Base-by-base conservation (phyloP, 108 stramenopile species). In the Discostella stelligeroides region DNA sequence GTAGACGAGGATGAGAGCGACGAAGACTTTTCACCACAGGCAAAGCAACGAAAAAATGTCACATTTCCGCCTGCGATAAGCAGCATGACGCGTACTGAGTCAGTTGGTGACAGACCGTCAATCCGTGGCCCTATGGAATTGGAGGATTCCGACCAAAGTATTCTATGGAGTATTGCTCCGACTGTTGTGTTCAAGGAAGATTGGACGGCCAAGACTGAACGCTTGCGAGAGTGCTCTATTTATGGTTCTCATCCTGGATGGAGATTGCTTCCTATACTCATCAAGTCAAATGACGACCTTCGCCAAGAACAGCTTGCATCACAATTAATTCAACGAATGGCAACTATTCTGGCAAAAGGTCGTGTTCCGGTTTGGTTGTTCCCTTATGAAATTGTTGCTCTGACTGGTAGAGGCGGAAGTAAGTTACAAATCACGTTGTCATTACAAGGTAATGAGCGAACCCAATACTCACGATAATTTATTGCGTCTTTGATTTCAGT, bases 281-380 rank as follows among this genome's bases (percentile, higher is more conserved):
- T 99, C 27, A 99, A 99, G 82, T 88, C 92, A 45, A 96, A 97
- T 66, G 98, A 98, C 68, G 98, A 99, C 62, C 85, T 98, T 56
- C 85, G 98, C 12, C 98, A 99, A 72, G 98, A 99, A 73, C 94
- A 97, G 73, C 73, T 96, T 0, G 94, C 92, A 13, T 83, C 97
- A 1, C 97, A 98, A 68, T 80, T 99, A 18, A 96, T 99, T 38
- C 83, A 90, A 37, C 74, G 91, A 38, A 95, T 94, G 79, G 84
- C 95, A 39, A 60, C 68, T 7, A 98, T 98, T 37, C 83, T 98
- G 29, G 89, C 90, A 7, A 87, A 94, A 27, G 96, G 91, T 27
- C 73, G 79, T 41, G 78, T 98, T 13, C 90, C 91, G 9, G 90
- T 98, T 10, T 97, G 93, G 86, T 61, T 98, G 13, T 92, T 89